These are phyloP conservation scores for Cystofilobasidium capitatum DNA, from an alignment of 768 basidiomycete genomes.

Conservation along the genomic window DNA sequence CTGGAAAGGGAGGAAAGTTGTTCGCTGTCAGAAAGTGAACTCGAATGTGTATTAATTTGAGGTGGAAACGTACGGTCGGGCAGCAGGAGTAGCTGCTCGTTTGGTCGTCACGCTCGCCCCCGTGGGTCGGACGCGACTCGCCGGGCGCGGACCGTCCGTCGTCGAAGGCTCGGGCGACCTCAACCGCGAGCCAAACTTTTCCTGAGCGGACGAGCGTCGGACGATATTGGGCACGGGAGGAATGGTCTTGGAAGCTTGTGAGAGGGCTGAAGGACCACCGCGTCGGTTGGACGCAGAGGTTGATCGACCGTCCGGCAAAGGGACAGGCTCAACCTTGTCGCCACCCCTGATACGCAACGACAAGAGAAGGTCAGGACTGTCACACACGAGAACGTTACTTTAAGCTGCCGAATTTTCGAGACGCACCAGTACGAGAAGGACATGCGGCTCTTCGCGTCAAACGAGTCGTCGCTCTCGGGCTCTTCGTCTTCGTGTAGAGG, in stretches of 20 bases:
- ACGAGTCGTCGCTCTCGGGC: constrained; percentile 47
- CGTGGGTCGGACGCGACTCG: not conserved
- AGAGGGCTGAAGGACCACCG: constrained; percentile 17
- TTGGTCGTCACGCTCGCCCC: not conserved
- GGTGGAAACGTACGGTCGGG: not conserved
- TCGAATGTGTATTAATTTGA: not conserved
- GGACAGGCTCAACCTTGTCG: constrained; percentile 33
- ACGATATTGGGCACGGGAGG: constrained; percentile 27
- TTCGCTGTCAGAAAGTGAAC: not conserved
- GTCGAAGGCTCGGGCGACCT: constrained; percentile 51
- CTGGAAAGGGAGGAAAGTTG: not conserved
- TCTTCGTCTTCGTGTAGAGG: constrained; percentile 48
- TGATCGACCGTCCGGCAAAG: constrained; percentile 37
- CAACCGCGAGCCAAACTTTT: constrained; percentile 81
- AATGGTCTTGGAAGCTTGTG: constrained; percentile 24
- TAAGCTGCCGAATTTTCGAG: not conserved
- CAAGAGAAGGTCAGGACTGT: too few relatives aligned
- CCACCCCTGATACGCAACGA: constrained; percentile 29
- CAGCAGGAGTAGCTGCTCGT: not conserved
- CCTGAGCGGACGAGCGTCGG: constrained; percentile 75
- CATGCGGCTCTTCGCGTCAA: constrained; percentile 35
- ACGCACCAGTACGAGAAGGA: constrained; percentile 32
- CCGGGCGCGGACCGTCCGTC: not conserved
- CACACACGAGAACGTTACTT: too few relatives aligned
- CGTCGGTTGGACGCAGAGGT: constrained; percentile 39